Base-by-base conservation (phyloP, 2,329 filamentous ascomycete genomes). In the Monosporascus sp. region DNA sequence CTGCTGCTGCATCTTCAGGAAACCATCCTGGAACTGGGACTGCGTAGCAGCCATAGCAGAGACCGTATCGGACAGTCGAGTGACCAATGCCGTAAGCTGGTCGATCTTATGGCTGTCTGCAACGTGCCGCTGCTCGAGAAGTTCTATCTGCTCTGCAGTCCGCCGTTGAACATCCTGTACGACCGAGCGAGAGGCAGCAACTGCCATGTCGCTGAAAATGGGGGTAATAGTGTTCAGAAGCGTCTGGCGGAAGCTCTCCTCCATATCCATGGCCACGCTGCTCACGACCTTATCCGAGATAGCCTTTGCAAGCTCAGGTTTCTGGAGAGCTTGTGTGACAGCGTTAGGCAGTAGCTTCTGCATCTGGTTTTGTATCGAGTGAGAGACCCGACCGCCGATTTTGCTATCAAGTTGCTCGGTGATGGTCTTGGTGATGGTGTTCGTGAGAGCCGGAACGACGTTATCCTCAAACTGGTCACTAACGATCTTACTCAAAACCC, bases 401-500 rank as follows among this genome's bases (percentile, higher is more conserved):
- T 84, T 84, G 58, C 82, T 79, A 52, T 83, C 80, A 24, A 97
- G 77, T 66, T 90, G 85, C 57, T 88, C 86, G 52, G 87, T 82
- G 27, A 96, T 78, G 5, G 86, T 81, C 56, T 84, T 82, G 45
- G 83, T 79, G 16, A 89, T 84, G 43, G 86, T 78, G 50, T 85
- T 80, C 41, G 85, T 81, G 53, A 97, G 76, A 34, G 85, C 78
- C 11, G 94, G 93, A 50, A 96, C 76, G 45, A 97, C 83, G 16
- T 85, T 80, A 52, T 85, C 80, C 56, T 90, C 82, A 59, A 96
- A 90, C 68, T 88, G 88, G 48, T 85, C 80, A 47, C 84, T 82
- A 49, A 96, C 86, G 61, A 96, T 89, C 56, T 84, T 85, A 56
- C 85, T 79, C 38, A 97, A 79, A 22, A 90, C 89, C 63, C 88